Base-by-base conservation (phyloP, 768 basidiomycete genomes). In the Amanita brunnescens region DNA sequence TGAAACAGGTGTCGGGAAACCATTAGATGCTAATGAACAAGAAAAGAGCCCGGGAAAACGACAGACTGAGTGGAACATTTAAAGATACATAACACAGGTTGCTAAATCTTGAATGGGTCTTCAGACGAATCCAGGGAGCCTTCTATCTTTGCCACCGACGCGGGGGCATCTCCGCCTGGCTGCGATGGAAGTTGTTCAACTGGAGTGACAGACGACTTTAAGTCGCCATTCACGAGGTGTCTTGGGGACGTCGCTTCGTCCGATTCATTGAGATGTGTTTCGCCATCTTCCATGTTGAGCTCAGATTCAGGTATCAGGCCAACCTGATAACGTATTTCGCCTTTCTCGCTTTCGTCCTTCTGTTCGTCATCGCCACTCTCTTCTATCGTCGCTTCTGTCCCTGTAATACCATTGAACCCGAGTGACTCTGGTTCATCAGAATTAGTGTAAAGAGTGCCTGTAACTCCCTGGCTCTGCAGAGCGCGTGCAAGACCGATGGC, bases 81-180 rank as follows among this genome's bases (percentile, higher is more conserved):
- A 43, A 23, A 51, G 49, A 44, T 44, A 51, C 49, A 41, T 50
- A 35, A 29, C 14, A 42, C 40, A 43, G 30, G 41, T 34, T 30
- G 26, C 42, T 44, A 51, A 44, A 30, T 24, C 42, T 70, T 72
- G 57, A 71, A 51, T 7, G 81, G 80, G 62, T 78, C 77, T 67
- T 86, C 83, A 61, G 78, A 83, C 51, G 69, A 65, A 60, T 86
- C 81, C 64, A 81, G 66, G 33, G 85, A 69, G n/a, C 81, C 83
- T 59, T 87, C 85, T 26, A 68, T 75, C 60, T 74, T 71, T n/a
- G 76, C 68, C 9, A 73, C 76, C 5, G 78, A 70, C 54, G 75
- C 70, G 24, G 75, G 74, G 49, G 68, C 73, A 55, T 85, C 82
- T 24, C 79, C 80, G 46, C 70, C 67, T 10, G 82, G 78, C 33